Base-by-base conservation (phyloP, 257 asterid species). In the Linaria vulgaris region DNA sequence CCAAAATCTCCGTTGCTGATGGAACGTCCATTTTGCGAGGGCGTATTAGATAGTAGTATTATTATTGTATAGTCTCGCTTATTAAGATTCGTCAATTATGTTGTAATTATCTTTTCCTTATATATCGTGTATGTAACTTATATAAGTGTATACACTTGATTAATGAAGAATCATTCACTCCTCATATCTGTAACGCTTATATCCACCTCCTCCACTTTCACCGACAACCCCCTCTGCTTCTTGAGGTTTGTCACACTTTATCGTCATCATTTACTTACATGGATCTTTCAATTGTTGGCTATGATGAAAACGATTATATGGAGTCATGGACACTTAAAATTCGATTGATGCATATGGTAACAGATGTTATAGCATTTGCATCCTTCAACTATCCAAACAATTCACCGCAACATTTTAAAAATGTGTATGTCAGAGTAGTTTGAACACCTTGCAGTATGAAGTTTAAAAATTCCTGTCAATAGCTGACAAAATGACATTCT, bases 201-300 rank as follows among this genome's bases (percentile, higher is more conserved):
- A n/a, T n/a, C n/a, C 97, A 19, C 94, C 99, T n/a, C 85, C 92
- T 63, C 84, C 95, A 13, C 55, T 72, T 71, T 61, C 81, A 24
- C 99, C 85, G 15, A 34, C 79, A 14, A 64, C 81, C 15, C 80
- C 83, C 50, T 27, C 90, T 67, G 5, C 79, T 49, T 72, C 91
- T 59, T 61, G 74, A 81, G 88, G 86, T 83, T 58, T 53, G 75
- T 51, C 8, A n/a, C 23, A 24, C 24, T 23, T 27, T 61, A 3
- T 21, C 19, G 14, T 34, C 51, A 9, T 60, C 9, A 19, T 15
- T 14, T 15, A n/a, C 52, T 46, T 46, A 8, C 41, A 34, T 13
- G 16, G 49, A 13, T 5, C 16, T 44, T 44, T 44, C 13, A 44
- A 4, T 44, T 44, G 49, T 17, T 53, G 11, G 34, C 43, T 63